Evolutionary conservation across 2,329 filamentous ascomycete genomes (phyloP), one percentile per base, ranked within the genome.

Genomic region (Pseudogymnoascus sp.): DNA sequence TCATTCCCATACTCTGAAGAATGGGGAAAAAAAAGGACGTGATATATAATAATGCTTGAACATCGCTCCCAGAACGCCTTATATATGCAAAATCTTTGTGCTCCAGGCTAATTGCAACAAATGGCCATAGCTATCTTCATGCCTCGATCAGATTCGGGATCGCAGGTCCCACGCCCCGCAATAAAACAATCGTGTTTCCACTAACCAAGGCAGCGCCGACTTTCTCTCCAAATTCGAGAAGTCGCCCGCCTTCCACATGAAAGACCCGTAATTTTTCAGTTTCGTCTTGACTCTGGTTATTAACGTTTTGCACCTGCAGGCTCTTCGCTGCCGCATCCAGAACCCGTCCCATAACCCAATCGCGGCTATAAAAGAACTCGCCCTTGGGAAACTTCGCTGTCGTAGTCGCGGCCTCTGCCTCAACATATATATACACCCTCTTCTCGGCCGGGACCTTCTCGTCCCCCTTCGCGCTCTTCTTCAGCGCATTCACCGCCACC

Each of bases 391-490:
- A 86, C 74, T 96, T 96, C 6, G 89, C 85, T 61, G 86, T 89
- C 1, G 92, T 88, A 0, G 91, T 95, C 69, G 91, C 90, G 8
- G 90, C 90, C 70, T 92, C 91, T 0, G 93, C 94, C 73, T 97
- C 93, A 16, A 97, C 90, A 72, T 90, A 87, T 0, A 99, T 72
- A 72, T 97, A 97, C 1, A 99, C 77, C n/a, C 94, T 80, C 78
- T 95, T 96, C 66, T 96, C 91, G 0, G 80, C 74, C 0, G 91
- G 80, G 0, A 97, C 75, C 69, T 91, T 93, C 8, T 86, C 85
- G 67, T 97, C 93, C 0, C 95, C 95, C 77, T 96, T 97, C 2
- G 94, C 93, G 0, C 83, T 86, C 72, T 88, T 89, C 78, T 96
- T 97, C 43, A 99, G 78, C 8, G 83, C 84, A 66, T 91, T 91